Evolutionary conservation across 139 green algal species (phyloP).

Genomic region (Haematococcus lacustris): DNA sequence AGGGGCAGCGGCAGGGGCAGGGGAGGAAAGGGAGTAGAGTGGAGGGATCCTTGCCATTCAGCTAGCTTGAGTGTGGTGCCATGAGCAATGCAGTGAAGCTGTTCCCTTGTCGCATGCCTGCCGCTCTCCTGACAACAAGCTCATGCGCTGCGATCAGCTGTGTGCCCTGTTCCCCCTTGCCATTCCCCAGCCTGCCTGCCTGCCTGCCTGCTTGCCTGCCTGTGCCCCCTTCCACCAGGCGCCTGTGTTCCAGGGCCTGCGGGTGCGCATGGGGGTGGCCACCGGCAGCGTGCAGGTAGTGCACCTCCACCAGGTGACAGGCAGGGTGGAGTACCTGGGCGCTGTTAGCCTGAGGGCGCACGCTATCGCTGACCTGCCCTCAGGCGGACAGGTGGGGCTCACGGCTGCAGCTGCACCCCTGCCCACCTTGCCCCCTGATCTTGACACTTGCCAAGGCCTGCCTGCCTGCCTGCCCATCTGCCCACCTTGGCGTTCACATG

Average conservation of each 20-base stretch:
- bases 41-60: too few relatives aligned
- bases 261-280: conserved; percentile 37
- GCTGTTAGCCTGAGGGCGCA: conserved; percentile 43
- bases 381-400: conserved; percentile 46
- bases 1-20: too few relatives aligned
- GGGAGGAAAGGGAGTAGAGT: too few relatives aligned
- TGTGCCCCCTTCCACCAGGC: conserved; percentile 1
- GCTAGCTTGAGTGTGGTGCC: not conserved
- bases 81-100: not conserved
- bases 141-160: too few relatives aligned
- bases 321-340: conserved; percentile 51
- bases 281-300: conserved; percentile 40
- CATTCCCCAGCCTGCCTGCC: not conserved
- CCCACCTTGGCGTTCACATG: too few relatives aligned
- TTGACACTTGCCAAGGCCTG: too few relatives aligned
- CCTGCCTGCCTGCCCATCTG: too few relatives aligned
- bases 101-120: not conserved
- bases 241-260: conserved; percentile 31
- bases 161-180: not conserved
- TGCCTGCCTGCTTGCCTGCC: conserved; percentile 5
- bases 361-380: conserved; percentile 45
- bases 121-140: too few relatives aligned
- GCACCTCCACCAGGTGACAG: conserved; percentile 47
- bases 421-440: too few relatives aligned
- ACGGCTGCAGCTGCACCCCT: too few relatives aligned